Evolutionary conservation across 2,329 filamentous ascomycete genomes (phyloP), one percentile per base, ranked within the genome.

Genomic region (Pseudocercospora fijiensis): DNA sequence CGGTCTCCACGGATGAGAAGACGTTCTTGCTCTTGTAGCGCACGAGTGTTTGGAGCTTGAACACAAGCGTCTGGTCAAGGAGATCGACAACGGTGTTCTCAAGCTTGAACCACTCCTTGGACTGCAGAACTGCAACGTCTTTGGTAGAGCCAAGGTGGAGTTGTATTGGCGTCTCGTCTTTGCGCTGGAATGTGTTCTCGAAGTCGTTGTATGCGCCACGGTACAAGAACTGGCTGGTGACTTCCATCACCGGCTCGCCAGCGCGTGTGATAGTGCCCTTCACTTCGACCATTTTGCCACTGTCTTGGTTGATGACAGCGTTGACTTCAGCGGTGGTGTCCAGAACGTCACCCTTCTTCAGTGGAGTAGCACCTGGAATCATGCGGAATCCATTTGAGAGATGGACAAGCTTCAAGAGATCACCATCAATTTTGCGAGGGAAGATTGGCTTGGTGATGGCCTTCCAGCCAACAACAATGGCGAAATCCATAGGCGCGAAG

Each of bases 251-350:
- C 5, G 92, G 84, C 77, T 90, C 79, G 26, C 90, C 90, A 60
- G 93, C 87, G 49, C 95, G 90, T 60, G 86, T 89, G 73, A 99
- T 96, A 5, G 95, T 99, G 67, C 95, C 95, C 74, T 93, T 97
- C n/a, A 99, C 94, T 79, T 99, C 96, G 18, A 99, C 96, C 93
- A 99, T 97, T 84, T 99, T 99, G 55, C 95, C 95, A 65, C 95
- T 92, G 13, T 96, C 92, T 78, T 99, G 93, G 81, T 98, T 99
- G 82, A 99, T 90, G 73, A 99, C 92, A 16, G 95, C 92, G 73
- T 99, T 98, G 81, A 99, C 91, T 77, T 96, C 92, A 49, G 95
- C 95, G 61, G 91, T 96, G 2, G 95, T 98, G 67, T 92, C 88
- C 20, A 99, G 86, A 67, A 93, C 87, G 76, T 99, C 95, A 28